These are phyloP conservation scores for Urostyla sp. DNA, from an alignment of 73 alveolate species.

Conservation along the genomic window DNA sequence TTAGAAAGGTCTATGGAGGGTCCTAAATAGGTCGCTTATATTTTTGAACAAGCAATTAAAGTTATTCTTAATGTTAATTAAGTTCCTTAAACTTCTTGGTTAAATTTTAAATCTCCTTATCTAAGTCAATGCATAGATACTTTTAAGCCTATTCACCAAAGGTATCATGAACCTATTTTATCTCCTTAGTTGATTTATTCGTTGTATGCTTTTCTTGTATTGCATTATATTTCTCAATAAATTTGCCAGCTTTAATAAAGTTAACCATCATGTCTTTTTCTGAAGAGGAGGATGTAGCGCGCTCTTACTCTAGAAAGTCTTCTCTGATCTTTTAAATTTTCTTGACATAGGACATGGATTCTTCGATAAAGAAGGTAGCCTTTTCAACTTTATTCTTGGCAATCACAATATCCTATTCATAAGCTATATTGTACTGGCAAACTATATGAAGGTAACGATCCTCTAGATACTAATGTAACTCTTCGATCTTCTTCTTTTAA, in stretches of 20 bases:
- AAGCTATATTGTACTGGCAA: conserved; percentile 23
- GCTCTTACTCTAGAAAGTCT: not conserved
- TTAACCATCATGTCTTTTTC: conserved; percentile 13
- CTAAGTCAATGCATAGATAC: conserved; percentile 2
- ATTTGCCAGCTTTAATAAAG: conserved; percentile 28
- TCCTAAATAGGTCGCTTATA: conserved; percentile 1
- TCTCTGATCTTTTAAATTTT: conserved; percentile 13
- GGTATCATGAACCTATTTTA: conserved; percentile 8
- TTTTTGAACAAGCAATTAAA: conserved; percentile 5
- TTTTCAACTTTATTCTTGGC: conserved; percentile 7
- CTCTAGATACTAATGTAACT: conserved; percentile 5
- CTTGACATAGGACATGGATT: conserved; percentile 10
- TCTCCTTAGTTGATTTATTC: not conserved
- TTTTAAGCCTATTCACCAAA: not conserved
- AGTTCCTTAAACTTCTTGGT: conserved; percentile 24
- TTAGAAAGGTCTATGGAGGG: not conserved
- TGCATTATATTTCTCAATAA: conserved; percentile 2
- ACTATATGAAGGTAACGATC: conserved; percentile 30
- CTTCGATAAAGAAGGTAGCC: conserved; percentile 1
- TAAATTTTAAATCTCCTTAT: not conserved
- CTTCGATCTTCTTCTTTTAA: conserved; percentile 12
- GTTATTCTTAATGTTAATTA: conserved; percentile 6
- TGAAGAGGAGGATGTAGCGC: not conserved
- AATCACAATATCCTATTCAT: conserved; percentile 23
- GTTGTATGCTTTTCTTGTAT: conserved; percentile 9